These are phyloP conservation scores for Sclerotinia subarctica DNA, from an alignment of 2,329 filamentous ascomycete genomes.

Conservation along the genomic window DNA sequence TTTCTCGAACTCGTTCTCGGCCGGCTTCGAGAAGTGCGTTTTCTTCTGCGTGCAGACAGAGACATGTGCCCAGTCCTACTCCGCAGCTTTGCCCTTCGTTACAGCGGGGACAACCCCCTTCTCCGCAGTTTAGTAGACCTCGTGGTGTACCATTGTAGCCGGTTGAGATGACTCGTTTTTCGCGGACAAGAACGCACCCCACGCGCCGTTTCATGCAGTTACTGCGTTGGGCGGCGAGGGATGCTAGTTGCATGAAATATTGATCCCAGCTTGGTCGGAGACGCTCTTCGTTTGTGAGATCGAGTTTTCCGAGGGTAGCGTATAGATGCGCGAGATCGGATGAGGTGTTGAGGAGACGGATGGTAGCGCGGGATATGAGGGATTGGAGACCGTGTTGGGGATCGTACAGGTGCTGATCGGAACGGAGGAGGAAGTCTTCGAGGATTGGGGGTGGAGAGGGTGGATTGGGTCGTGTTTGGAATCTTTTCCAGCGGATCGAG, in stretches of 20 bases:
- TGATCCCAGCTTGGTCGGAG: conserved; percentile 90
- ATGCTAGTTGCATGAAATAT: conserved; percentile 98
- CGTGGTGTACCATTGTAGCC: conserved; percentile 98
- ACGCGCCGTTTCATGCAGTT: conserved; percentile 99
- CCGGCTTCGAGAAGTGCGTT: conserved; percentile 95
- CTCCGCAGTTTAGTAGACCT: conserved; percentile 82
- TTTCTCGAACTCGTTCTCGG: conserved; percentile 79
- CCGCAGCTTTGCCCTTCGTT: conserved; percentile 72
- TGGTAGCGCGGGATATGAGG: conserved; percentile 75
- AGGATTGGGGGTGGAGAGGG: conserved; percentile 40
- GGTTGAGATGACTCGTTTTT: conserved; percentile 85
- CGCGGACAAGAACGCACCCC: conserved; percentile 85
- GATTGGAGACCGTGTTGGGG: conserved; percentile 63
- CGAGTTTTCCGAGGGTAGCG: conserved; percentile 66
- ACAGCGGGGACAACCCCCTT: conserved; percentile 86
- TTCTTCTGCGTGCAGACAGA: conserved; percentile 98
- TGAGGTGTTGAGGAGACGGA: conserved; percentile 84
- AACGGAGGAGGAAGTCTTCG: conserved; percentile 54
- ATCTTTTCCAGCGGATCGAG: conserved; percentile 77
- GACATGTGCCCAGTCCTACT: conserved; percentile 74
- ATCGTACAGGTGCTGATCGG: conserved; percentile 75
- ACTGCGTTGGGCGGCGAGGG: conserved; percentile 80
- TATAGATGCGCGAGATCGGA: conserved; percentile 69
- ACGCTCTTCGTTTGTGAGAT: conserved; percentile 74
- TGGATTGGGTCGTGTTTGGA: conserved; percentile 51